A percentile compares a stretch with the other conserved stretches of the same genome.
Conservation (phyloP, 306 rosid genomes). For the Argentina anserina region DNA sequence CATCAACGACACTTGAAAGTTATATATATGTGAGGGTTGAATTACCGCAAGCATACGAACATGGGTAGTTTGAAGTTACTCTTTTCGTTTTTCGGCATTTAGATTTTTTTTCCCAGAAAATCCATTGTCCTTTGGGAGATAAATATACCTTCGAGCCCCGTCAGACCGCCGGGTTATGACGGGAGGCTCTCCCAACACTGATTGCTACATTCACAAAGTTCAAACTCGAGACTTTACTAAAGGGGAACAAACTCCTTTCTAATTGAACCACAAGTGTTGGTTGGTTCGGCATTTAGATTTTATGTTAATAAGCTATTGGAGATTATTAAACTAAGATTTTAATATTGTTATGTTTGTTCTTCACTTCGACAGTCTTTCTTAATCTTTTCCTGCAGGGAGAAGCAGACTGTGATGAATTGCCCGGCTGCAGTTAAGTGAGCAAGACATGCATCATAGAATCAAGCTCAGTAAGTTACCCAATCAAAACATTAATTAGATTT, state of each 20-base stretch:
- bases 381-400: neutral
- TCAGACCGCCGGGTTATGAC: too few relatives aligned
- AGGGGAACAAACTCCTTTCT: too few relatives aligned
- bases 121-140: too few relatives aligned
- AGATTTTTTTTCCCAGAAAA: too few relatives aligned
- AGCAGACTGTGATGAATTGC: neutral
- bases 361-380: neutral
- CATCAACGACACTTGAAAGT: neutral
- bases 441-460: neutral
- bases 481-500: neutral
- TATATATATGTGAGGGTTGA: constrained; percentile 1
- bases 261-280: too few relatives aligned
- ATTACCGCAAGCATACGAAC: neutral
- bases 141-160: too few relatives aligned
- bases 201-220: too few relatives aligned
- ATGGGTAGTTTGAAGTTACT: neutral
- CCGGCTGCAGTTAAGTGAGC: neutral
- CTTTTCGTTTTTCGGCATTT: neutral
- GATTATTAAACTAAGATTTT: neutral
- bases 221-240: too few relatives aligned
- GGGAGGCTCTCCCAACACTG: too few relatives aligned
- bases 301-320: neutral
- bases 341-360: neutral
- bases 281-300: neutral
- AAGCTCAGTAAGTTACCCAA: neutral